Evolutionary conservation across 352 stramenopile species (phyloP).

Genomic region (Nothophytophthora sp.): DNA sequence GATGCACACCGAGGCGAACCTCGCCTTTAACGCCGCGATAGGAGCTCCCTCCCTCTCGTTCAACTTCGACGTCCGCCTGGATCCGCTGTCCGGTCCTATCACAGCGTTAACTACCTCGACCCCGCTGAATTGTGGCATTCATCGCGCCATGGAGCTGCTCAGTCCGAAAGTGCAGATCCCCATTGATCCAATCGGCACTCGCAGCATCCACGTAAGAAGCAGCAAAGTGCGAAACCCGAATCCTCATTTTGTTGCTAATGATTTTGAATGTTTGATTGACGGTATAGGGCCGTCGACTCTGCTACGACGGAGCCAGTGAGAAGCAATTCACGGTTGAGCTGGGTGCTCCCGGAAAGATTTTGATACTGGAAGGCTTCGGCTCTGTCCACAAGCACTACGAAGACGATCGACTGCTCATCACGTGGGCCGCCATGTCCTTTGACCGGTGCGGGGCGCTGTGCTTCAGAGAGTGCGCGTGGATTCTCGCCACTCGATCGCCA

Average conservation of each 20-base stretch:
- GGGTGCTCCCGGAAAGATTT: slow-evolving; percentile 6
- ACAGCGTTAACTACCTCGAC: slow-evolving; percentile 6
- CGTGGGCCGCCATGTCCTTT: slow-evolving; percentile 14
- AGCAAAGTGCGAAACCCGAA: no score
- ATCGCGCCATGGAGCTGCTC: slow-evolving; percentile 8
- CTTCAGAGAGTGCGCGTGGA: slow-evolving; percentile 12
- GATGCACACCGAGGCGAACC: neutral
- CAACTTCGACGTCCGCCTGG: slow-evolving; percentile 5
- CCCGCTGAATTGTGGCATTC: slow-evolving; percentile 9
- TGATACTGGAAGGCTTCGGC: slow-evolving; percentile 19
- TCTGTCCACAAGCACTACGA: neutral
- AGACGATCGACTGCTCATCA: neutral
- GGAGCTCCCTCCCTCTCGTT: slow-evolving; percentile 1
- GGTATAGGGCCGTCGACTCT: neutral
- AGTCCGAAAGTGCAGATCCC: neutral
- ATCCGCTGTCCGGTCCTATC: slow-evolving; percentile 2
- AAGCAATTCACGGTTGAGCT: slow-evolving; percentile 18
- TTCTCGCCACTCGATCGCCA: slow-evolving; percentile 3
- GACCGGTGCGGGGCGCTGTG: slow-evolving; percentile 16
- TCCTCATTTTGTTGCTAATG: no score
- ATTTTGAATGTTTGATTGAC: neutral
- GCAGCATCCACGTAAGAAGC: slow-evolving; percentile 1
- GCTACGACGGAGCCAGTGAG: neutral
- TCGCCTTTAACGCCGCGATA: neutral
- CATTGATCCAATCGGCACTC: neutral